phyloP scores from a whole-genome alignment of 1,284 basidiomycete genomes.

The Fomitopsis palustris region DNA sequence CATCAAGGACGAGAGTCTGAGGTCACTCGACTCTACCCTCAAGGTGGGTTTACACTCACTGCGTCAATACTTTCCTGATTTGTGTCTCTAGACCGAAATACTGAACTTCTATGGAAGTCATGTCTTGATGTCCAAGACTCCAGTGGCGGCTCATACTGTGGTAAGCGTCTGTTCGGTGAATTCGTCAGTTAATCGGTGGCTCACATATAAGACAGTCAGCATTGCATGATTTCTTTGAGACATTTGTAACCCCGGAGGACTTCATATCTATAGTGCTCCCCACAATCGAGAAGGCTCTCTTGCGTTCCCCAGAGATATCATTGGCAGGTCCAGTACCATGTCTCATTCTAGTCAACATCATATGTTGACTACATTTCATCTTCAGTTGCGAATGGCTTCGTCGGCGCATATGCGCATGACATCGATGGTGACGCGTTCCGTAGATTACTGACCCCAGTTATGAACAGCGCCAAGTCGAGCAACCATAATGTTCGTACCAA shows the following conservation, averaged over 20 bases:
- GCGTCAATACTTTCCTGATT: neutral
- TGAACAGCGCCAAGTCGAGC: constrained; percentile 77
- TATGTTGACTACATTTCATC: constrained; percentile 1
- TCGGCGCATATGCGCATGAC: constrained; percentile 51
- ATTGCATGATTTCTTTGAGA: constrained; percentile 59
- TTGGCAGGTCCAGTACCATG: constrained; percentile 44
- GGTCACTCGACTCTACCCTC: constrained; percentile 36
- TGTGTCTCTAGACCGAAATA: constrained; percentile 42
- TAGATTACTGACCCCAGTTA: constrained; percentile 59
- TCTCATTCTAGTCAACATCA: neutral
- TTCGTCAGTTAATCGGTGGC: neutral
- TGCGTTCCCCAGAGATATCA: constrained; percentile 72
- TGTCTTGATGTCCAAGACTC: constrained; percentile 56
- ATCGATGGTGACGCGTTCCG: constrained; percentile 55
- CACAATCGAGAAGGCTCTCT: constrained; percentile 67
- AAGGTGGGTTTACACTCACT: constrained; percentile 34
- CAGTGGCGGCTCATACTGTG: constrained; percentile 45
- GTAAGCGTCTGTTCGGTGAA: constrained; percentile 33
- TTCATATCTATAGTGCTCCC: constrained; percentile 53
- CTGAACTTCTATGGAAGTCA: constrained; percentile 47
- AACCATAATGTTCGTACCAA: constrained; percentile 62
- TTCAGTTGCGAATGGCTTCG: constrained; percentile 53
- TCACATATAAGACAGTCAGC: constrained; percentile 34
- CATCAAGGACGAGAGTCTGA: constrained; percentile 39
- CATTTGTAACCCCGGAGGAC: constrained; percentile 47